These are phyloP conservation scores for Strobilomyces echinocephalus DNA, from an alignment of 768 basidiomycete genomes.

Conservation along the genomic window DNA sequence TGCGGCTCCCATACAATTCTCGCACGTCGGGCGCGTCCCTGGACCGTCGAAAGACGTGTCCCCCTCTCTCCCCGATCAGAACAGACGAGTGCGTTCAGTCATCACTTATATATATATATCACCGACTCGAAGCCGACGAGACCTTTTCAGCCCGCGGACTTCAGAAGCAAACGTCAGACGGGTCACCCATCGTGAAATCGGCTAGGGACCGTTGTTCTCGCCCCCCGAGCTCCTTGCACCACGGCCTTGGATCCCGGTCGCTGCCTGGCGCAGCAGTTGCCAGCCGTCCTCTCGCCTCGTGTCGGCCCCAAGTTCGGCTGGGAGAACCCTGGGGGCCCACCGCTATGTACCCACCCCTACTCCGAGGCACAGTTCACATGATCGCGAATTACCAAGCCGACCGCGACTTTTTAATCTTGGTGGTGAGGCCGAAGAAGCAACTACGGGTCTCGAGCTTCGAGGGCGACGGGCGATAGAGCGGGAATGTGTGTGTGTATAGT, in stretches of 20 bases:
- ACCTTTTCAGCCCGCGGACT: constrained; percentile 7
- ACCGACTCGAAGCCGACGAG: not conserved
- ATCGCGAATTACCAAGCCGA: constrained; percentile 5
- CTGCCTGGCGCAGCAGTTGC: constrained; percentile 1
- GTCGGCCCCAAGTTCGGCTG: not conserved
- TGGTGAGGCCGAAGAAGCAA: constrained; percentile 7
- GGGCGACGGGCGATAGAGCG: constrained; percentile 6
- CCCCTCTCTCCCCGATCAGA: not conserved
- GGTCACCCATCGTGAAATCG: not conserved
- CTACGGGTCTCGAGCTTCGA: constrained; percentile 11
- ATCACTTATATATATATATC: not conserved
- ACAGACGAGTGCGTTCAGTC: constrained; percentile 3
- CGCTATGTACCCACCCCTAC: constrained; percentile 9
- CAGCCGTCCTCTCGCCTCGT: constrained; percentile 15
- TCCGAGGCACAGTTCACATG: constrained; percentile 5
- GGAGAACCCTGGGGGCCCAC: constrained; percentile 1
- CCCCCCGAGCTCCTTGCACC: not conserved
- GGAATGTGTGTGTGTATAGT: not conserved
- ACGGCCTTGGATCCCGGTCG: constrained; percentile 1
- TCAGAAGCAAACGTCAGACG: not conserved
- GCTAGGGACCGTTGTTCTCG: not conserved
- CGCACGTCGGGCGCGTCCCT: not conserved
- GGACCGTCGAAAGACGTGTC: not conserved
- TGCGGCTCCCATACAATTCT: not conserved
- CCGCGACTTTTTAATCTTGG: constrained; percentile 21